These are phyloP conservation scores for Syzygium aromaticum DNA, from an alignment of 345 rosid species.

Conservation along the genomic window DNA sequence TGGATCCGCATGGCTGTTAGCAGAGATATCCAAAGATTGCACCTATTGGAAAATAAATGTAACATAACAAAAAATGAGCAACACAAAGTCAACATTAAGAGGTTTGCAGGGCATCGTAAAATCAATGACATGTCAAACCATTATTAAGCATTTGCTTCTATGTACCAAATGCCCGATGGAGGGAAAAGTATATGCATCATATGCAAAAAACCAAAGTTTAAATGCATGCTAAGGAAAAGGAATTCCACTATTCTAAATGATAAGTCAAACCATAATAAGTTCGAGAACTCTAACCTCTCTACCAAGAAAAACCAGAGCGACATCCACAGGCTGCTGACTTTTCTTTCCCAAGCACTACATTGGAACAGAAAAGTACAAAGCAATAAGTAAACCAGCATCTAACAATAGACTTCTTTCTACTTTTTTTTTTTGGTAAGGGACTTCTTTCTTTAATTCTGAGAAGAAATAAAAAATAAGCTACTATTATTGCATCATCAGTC, in stretches of 20 bases:
- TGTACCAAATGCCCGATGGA: background rate
- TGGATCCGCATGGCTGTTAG: constrained; percentile 37
- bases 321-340: constrained; percentile 42
- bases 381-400: background rate
- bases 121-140: background rate
- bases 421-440: background rate
- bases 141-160: too few relatives aligned
- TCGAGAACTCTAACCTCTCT: constrained; percentile 50
- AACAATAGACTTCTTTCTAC: background rate
- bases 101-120: background rate
- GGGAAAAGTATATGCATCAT: background rate
- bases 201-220: background rate
- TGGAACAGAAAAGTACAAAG: background rate
- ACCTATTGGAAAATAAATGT: constrained; percentile 25
- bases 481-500: background rate
- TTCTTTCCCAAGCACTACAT: constrained; percentile 60
- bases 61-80: background rate
- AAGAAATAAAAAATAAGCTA: background rate
- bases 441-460: background rate
- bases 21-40: constrained; percentile 59
- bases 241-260: background rate
- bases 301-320: constrained; percentile 84
- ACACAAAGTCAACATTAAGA: background rate
- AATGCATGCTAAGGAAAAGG: background rate
- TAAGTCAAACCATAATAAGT: background rate